These are phyloP conservation scores for Colletotrichum phormii DNA, from an alignment of 2,329 filamentous ascomycete genomes.

Conservation along the genomic window DNA sequence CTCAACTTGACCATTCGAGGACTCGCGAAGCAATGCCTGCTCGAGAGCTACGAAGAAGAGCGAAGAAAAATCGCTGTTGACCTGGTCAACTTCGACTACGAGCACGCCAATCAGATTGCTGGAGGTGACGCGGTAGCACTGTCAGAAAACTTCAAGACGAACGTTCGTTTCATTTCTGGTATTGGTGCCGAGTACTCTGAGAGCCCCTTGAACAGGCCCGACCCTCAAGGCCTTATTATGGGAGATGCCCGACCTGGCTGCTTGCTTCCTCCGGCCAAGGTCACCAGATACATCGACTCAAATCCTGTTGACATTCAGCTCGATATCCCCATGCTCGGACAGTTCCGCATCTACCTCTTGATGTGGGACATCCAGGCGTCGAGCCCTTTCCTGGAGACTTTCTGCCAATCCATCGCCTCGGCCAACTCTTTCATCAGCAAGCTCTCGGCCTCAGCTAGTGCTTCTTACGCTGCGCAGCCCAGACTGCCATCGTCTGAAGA, in stretches of 20 bases:
- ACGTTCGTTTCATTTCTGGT: conserved; percentile 79
- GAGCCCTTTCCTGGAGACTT: conserved; percentile 67
- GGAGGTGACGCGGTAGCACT: conserved; percentile 72
- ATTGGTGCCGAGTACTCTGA: conserved; percentile 72
- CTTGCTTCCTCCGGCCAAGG: conserved; percentile 74
- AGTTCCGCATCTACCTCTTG: conserved; percentile 82
- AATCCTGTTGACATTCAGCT: conserved; percentile 83
- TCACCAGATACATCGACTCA: conserved; percentile 80
- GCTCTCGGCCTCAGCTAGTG: conserved; percentile 67
- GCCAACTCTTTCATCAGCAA: conserved; percentile 67
- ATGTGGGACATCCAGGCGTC: conserved; percentile 70
- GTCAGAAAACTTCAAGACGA: conserved; percentile 76
- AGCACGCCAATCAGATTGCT: conserved; percentile 68
- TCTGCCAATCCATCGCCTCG: conserved; percentile 67
- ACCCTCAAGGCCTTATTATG: conserved; percentile 53
- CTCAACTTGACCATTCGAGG: conserved; percentile 66
- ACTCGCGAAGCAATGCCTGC: conserved; percentile 63
- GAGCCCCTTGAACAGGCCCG: conserved; percentile 61
- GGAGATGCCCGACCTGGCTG: conserved; percentile 66
- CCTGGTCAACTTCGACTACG: conserved; percentile 69
- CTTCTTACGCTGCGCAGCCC: conserved; percentile 71
- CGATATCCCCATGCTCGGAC: conserved; percentile 81
- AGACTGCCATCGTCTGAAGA: conserved; percentile 70
- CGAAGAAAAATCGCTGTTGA: conserved; percentile 71
- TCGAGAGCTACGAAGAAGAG: conserved; percentile 73